Conservation (phyloP, 2,329 filamentous ascomycete species). For the Xylariales sp. region DNA sequence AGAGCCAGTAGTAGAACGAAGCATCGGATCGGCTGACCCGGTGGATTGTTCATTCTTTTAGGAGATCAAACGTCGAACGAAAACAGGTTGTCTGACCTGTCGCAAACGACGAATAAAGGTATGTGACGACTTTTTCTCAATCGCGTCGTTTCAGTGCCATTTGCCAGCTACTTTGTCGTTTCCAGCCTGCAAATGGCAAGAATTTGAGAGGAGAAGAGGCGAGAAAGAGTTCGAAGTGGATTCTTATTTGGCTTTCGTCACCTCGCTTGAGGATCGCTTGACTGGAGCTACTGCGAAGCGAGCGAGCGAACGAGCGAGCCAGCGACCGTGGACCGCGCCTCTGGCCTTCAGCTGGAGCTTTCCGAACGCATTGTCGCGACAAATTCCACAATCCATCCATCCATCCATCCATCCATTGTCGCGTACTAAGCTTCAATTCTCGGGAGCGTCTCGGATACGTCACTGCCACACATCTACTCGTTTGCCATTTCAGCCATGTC, state of each 20-base stretch:
- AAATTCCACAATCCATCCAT: constrained; percentile 15
- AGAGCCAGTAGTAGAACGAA: too few species aligned
- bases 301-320: constrained; percentile 18
- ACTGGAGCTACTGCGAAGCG: constrained; percentile 31
- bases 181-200: not conserved
- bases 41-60: constrained; percentile 26
- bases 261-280: constrained; percentile 32
- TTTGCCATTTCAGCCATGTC: too few species aligned
- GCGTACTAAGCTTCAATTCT: too few species aligned
- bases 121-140: constrained; percentile 27
- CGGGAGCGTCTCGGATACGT: too few species aligned
- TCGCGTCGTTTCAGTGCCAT: constrained; percentile 7
- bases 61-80: constrained; percentile 60
- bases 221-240: constrained; percentile 33
- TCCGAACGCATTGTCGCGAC: constrained; percentile 5
- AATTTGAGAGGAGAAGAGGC: not conserved
- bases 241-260: constrained; percentile 10
- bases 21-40: constrained; percentile 19
- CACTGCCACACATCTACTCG: too few species aligned
- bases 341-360: constrained; percentile 4
- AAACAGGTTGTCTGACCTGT: constrained; percentile 59
- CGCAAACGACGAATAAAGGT: constrained; percentile 60
- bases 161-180: not conserved
- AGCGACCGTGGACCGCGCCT: constrained; percentile 9
- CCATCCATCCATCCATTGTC: too few species aligned